phyloP scores from a whole-genome alignment of 768 basidiomycete genomes.

The Cystofilobasidium ferigula region DNA sequence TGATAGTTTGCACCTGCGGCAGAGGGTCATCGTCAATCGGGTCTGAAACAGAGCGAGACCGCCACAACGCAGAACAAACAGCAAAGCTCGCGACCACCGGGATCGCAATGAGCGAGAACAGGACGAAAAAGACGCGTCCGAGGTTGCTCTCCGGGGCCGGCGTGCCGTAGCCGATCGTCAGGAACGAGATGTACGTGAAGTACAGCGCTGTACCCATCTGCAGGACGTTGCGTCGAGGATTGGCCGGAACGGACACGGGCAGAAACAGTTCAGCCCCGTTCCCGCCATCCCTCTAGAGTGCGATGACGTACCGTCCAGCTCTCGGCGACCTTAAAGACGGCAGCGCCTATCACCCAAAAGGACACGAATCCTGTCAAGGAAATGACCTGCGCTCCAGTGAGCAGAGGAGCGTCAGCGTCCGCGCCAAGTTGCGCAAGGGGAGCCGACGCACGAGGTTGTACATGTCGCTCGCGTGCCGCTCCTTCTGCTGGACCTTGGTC shows the following conservation, averaged over 20 bases:
- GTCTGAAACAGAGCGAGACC: background rate
- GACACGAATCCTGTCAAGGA: background rate
- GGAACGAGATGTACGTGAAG: slow-evolving; percentile 5
- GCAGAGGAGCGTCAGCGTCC: background rate
- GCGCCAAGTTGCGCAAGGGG: background rate
- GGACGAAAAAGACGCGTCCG: slow-evolving; percentile 36
- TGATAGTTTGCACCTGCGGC: slow-evolving; percentile 28
- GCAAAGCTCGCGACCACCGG: slow-evolving; percentile 39
- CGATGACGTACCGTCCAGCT: background rate
- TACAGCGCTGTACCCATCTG: background rate
- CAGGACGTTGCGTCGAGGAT: too few relatives aligned
- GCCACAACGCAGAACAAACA: slow-evolving; percentile 24
- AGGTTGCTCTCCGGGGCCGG: slow-evolving; percentile 26
- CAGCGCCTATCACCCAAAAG: slow-evolving; percentile 11
- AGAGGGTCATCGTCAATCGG: background rate
- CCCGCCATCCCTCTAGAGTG: too few relatives aligned
- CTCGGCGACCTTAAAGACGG: background rate
- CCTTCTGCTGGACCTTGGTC: background rate
- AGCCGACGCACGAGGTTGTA: slow-evolving; percentile 3
- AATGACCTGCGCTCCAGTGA: background rate
- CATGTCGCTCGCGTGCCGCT: background rate
- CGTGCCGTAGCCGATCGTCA: slow-evolving; percentile 13
- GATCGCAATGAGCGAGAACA: slow-evolving; percentile 37
- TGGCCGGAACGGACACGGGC: too few relatives aligned
- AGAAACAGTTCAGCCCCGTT: too few relatives aligned